Base-by-base conservation (phyloP, 31 red algal species). In the Odonthalia washingtoniensis region DNA sequence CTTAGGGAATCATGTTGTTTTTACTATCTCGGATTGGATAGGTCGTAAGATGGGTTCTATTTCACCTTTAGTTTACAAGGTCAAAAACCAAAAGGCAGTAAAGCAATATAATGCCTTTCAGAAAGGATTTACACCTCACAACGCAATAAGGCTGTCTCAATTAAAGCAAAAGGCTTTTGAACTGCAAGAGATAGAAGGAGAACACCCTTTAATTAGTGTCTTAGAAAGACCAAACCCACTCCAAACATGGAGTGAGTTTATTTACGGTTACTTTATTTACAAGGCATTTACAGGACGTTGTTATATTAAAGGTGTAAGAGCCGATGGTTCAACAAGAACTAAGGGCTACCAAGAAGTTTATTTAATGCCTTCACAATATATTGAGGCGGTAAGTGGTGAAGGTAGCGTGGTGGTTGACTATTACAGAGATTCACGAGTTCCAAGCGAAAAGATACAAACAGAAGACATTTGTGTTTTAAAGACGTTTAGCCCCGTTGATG, bases 181-280 rank as follows among this genome's bases (percentile, higher is more conserved):
- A 61, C 24, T 61, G 24, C 14, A 61, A 24, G 52, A 14, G 14
- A 17, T 61, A 61, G 52, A 24, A 17, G 24, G 16, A 17, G 52
- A 61, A 17, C 16, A 61, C n/a, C n/a, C n/a, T 61, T 61, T 17
- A 17, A 14, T 24, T 61, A 61, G 14, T 14, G 16, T 24, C 14
- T 61, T 61, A 17, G 52, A 61, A 61, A 61, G 52, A 61, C 52
- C 52, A 61, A 61, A 61, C 52, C 52, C 52, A 61, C 14, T 17
- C 24, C 52, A 61, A 61, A 61, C 52, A 24, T 61, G 52, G 52
- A 24, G 24, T 17, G 52, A 61, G 52, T 61, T 61, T 61, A 17
- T 61, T 61, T 17, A 61, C n/a, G n/a, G 24, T 61, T 61, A 61
- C 14, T 24, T 61, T 61, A 61, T 61, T 61, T 24, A 61, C 24